A percentile compares a stretch with the other conserved stretches of the same genome.
phyloP scores from a whole-genome alignment of 148 eudicot species.

The Camellia lanceoleosa region DNA sequence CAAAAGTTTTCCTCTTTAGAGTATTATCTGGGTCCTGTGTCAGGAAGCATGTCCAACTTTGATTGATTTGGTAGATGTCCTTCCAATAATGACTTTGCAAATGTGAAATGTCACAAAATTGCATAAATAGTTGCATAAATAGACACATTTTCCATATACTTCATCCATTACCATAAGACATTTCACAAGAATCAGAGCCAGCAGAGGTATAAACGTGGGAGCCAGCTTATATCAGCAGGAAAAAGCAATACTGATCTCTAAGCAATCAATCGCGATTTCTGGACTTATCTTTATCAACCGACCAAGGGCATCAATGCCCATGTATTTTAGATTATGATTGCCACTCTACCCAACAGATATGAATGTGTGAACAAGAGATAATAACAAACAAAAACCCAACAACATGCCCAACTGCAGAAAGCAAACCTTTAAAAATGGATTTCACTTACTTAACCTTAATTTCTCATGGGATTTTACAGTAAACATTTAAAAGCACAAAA shows the following conservation, averaged over 20 bases:
- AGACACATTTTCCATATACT: neutral
- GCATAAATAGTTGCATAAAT: no score
- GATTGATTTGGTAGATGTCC: no score
- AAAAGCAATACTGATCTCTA: constrained; percentile 45
- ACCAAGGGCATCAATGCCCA: constrained; percentile 98
- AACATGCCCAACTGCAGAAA: constrained; percentile 2
- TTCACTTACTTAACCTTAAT: no score
- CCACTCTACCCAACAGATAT: constrained; percentile 68
- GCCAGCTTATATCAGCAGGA: constrained; percentile 1
- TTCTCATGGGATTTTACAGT: no score
- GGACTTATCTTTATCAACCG: constrained; percentile 88
- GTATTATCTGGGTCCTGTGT: constrained; percentile 98
- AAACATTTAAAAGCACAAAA: no score
- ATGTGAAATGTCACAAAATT: no score
- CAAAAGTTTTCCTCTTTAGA: constrained; percentile 95
- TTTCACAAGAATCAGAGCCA: neutral
- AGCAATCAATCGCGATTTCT: constrained; percentile 92
- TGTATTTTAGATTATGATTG: constrained; percentile 88
- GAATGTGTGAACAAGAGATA: constrained; percentile 13
- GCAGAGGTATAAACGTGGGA: no score
- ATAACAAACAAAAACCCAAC: constrained; percentile 9
- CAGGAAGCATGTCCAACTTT: constrained; percentile 21
- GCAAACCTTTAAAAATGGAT: constrained; percentile 79
- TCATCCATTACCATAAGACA: neutral
- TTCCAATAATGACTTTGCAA: no score